Base-by-base conservation (phyloP, 2,329 filamentous ascomycete genomes). In the Fusarium liriodendri region DNA sequence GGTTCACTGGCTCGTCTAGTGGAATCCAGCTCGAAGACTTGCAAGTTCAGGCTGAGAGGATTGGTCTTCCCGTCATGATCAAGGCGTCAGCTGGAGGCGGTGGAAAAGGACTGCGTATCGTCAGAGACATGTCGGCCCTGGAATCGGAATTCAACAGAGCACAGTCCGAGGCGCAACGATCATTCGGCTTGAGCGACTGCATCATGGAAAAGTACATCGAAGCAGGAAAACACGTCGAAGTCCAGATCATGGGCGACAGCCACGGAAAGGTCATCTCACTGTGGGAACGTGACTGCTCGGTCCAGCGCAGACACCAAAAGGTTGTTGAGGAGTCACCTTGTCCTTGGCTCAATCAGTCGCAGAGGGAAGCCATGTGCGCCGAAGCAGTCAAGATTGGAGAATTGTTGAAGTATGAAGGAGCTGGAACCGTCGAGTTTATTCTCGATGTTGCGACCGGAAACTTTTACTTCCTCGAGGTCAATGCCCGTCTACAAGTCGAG, bases 381-480 rank as follows among this genome's bases (percentile, higher is more conserved):
- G 59, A 33, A 18, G 59, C 59, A 1, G 59, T 62, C 59, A 62
- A 62, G 42, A 62, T 62, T 10, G 59, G 59, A 20, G 29, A 62
- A 16, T 40, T 61, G 13, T 7, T 61, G n/a, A 47, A 22, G 20
- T 61, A 61, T 8, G 58, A 61, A 22, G 58, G 58, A 47, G 58
- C 58, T 13, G 58, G 58, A 22, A 61, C 58, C 2, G 58, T 50
- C 55, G 55, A 58, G 55, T 58, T 58, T 20, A 58, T 86, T 0
- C 59, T 72, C 18, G 72, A 74, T 7, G 77, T 83, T 9, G 81
- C 84, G 55, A 78, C 77, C 0, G 75, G 71, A 0, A 67, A 77
- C 5, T 85, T 83, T 66, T 87, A 83, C 71, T 86, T 86, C 64
- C 78, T 86, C n/a, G 85, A 87, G 67, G 80, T 86, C 60, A 87